phyloP scores from a whole-genome alignment of 768 basidiomycete genomes.

The Mycena sanguinolenta region DNA sequence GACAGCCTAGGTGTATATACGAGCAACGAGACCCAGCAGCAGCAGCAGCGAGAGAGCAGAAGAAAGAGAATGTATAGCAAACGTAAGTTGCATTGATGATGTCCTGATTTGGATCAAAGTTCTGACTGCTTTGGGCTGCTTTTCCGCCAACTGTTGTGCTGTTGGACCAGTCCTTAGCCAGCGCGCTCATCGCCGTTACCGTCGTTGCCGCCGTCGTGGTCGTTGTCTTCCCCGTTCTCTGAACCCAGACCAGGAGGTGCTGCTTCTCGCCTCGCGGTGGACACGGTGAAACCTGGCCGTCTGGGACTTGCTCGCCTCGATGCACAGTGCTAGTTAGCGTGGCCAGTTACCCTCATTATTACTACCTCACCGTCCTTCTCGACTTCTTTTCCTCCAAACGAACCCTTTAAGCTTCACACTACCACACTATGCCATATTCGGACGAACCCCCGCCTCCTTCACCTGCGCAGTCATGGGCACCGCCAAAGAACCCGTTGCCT shows the following conservation, averaged over 20 bases:
- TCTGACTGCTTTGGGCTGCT: background rate
- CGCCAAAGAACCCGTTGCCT: constrained; percentile 78
- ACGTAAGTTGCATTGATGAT: background rate
- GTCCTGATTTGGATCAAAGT: background rate
- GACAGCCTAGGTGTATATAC: background rate
- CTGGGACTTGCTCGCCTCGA: constrained; percentile 1
- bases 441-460: constrained; percentile 42
- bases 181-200: background rate
- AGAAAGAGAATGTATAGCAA: background rate
- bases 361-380: constrained; percentile 23
- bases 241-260: background rate
- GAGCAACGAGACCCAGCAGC: background rate
- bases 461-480: constrained; percentile 64
- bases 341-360: constrained; percentile 7
- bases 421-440: background rate
- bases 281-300: background rate
- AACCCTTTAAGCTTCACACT: background rate
- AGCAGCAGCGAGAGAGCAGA: background rate
- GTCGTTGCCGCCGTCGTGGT: background rate
- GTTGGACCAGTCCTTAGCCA: background rate
- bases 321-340: constrained; percentile 23
- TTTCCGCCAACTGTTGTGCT: background rate
- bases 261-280: background rate
- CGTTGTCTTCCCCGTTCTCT: background rate
- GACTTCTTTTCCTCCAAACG: too few species aligned